Evolutionary conservation across 1,139 yeast species (phyloP), one percentile per base, ranked within the genome.

Genomic region (Suhomyces chickasaworum): DNA sequence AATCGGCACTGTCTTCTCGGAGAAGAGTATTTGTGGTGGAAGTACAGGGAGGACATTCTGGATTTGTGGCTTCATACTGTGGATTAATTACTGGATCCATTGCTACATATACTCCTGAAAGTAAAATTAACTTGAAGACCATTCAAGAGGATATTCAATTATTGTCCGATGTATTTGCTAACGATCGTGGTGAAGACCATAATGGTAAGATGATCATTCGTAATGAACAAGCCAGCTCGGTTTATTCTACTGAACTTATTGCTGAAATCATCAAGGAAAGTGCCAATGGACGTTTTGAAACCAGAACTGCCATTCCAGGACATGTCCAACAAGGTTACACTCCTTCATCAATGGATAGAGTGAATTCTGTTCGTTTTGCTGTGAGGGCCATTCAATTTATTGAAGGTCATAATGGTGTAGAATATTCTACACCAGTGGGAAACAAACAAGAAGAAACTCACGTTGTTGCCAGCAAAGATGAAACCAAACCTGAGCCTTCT

Each of bases 281-380:
- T 58, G 81, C 90, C 36, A 73, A 79, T 42, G 86, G 87, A 42
- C 76, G 78, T 52, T 93, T 90, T 62, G 97, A 91, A 60, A 88
- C 95, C 16, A 86, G 96, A 67, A 90, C 96, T 4, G 99, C 99
- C 13, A 84, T 91, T 46, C 99, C 99, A 10, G 99, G 99, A 23
- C 99, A 93, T 63, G 95, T 90, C 44, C 99, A 93, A 75, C 99
- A 93, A 69, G 99, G 99, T 66, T 96, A 95, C 49, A 81, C 84
- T 45, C 99, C 99, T 34, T 87, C 97, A 3, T 89, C 98, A 7
- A 88, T 90, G 68, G 99, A 93, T 67, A 83, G 98, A 69, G 87
- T 91, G 17, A 80, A 93, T 53, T 97, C 96, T 13, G 86, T 95
- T 12, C 80, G 98, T 64, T 85, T 86, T 65, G 96, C 97, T 4